Conservation (phyloP, 768 basidiomycete species). For the Mycena filopes region DNA sequence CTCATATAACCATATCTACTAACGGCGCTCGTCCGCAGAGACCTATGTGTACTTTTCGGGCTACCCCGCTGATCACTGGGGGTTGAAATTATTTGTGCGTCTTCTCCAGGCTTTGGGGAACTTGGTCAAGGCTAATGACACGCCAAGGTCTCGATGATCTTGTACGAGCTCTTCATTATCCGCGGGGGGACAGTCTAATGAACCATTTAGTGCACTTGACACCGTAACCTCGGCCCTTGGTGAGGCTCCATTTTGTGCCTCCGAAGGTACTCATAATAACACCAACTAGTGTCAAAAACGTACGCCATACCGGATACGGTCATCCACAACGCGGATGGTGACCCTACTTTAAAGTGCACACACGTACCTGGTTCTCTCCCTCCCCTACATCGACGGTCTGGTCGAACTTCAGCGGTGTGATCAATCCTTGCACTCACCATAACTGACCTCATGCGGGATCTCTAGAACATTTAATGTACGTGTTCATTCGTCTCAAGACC, state of each 20-base stretch:
- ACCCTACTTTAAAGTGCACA: too few species aligned
- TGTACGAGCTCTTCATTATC: neutral
- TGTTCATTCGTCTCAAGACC: too few species aligned
- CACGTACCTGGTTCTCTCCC: too few species aligned
- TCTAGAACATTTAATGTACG: too few species aligned
- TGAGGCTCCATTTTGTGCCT: neutral
- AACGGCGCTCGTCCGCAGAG: neutral
- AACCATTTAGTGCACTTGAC: neutral
- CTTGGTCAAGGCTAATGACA: too few species aligned
- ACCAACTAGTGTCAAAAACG: constrained; percentile 7
- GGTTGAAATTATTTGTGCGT: constrained; percentile 5
- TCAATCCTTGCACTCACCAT: too few species aligned
- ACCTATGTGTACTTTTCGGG: constrained; percentile 9
- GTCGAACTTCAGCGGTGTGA: too few species aligned
- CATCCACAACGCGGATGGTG: too few species aligned
- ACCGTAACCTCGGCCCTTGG: constrained; percentile 2
- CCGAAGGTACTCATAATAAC: neutral
- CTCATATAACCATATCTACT: neutral
- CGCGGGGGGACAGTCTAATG: too few species aligned
- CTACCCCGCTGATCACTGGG: neutral
- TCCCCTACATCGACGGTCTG: too few species aligned
- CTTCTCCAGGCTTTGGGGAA: neutral
- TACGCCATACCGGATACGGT: neutral
- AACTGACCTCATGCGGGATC: too few species aligned
- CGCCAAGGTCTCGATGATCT: neutral